Evolutionary conservation across 228 moss, liverwort and hornwort genomes (phyloP).

Genomic region (Sphagnum magellanicum): DNA sequence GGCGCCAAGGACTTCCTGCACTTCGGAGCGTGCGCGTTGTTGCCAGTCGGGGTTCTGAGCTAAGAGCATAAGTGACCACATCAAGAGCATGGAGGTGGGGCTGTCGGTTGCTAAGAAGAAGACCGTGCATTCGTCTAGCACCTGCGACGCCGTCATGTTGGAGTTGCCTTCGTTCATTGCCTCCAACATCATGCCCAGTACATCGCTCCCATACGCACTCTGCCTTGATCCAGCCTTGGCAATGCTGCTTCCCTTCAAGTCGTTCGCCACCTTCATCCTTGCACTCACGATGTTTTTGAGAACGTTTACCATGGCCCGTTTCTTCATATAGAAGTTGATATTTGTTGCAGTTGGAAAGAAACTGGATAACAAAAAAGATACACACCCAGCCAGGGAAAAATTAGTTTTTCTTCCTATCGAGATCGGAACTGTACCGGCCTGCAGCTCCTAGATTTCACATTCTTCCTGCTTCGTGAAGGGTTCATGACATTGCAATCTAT

Average conservation of each 20-base stretch:
- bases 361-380: not conserved
- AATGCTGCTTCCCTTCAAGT: not conserved
- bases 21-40: conserved; percentile 31
- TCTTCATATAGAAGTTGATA: not conserved
- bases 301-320: not conserved
- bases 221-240: not conserved
- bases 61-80: conserved; percentile 18
- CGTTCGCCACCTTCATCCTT: not conserved
- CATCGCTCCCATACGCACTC: not conserved
- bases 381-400: too few species aligned
- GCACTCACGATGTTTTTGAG: not conserved
- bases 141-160: conserved; percentile 3
- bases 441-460: too few species aligned
- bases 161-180: not conserved
- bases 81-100: conserved; percentile 18
- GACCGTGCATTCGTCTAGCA: conserved; percentile 29
- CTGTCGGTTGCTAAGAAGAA: conserved; percentile 24
- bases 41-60: conserved; percentile 33
- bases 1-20: conserved; percentile 17
- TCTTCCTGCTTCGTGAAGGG: too few species aligned
- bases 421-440: too few species aligned
- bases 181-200: conserved; percentile 5
- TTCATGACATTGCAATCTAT: too few species aligned
- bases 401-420: too few species aligned
- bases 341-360: not conserved